Conservation (phyloP, 768 basidiomycete species). For the Boletales sp. region DNA sequence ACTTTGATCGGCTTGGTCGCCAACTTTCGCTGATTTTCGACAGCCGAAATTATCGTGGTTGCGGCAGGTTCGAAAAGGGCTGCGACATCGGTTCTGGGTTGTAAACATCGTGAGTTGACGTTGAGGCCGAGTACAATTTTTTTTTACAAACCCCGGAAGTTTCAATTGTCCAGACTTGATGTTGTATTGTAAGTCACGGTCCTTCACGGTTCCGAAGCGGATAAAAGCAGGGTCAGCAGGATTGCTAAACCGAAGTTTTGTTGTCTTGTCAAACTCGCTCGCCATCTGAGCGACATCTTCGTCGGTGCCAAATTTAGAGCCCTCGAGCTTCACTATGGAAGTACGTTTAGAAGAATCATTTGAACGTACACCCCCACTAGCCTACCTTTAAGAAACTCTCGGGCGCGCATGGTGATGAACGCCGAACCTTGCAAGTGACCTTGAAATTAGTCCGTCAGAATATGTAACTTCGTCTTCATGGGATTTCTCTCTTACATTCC, state of each 20-base stretch:
- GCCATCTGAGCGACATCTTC: slow-evolving; percentile 43
- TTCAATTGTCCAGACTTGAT: slow-evolving; percentile 49
- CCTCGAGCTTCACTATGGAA: slow-evolving; percentile 35
- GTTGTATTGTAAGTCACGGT: slow-evolving; percentile 37
- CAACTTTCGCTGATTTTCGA: slow-evolving; percentile 21
- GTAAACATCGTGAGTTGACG: background rate
- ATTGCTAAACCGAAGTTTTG: slow-evolving; percentile 43
- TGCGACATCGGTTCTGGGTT: slow-evolving; percentile 26
- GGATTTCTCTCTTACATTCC: slow-evolving; percentile 33
- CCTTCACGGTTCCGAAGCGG: slow-evolving; percentile 43
- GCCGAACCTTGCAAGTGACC: slow-evolving; percentile 50
- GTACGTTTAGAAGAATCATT: background rate
- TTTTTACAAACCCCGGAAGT: slow-evolving; percentile 28
- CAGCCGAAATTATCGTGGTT: slow-evolving; percentile 17
- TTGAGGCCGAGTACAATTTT: too few species aligned
- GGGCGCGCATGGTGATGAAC: slow-evolving; percentile 46
- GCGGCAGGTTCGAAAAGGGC: slow-evolving; percentile 28
- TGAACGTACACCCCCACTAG: background rate
- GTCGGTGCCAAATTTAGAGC: slow-evolving; percentile 35
- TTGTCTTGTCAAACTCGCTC: slow-evolving; percentile 43
- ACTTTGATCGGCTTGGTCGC: slow-evolving; percentile 24
- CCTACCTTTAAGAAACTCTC: slow-evolving; percentile 37
- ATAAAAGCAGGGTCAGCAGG: slow-evolving; percentile 41
- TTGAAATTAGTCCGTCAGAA: slow-evolving; percentile 20
- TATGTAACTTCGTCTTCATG: background rate